Evolutionary conservation across 805 yeast genomes (phyloP).

Genomic region (Clavispora santaluciae): DNA sequence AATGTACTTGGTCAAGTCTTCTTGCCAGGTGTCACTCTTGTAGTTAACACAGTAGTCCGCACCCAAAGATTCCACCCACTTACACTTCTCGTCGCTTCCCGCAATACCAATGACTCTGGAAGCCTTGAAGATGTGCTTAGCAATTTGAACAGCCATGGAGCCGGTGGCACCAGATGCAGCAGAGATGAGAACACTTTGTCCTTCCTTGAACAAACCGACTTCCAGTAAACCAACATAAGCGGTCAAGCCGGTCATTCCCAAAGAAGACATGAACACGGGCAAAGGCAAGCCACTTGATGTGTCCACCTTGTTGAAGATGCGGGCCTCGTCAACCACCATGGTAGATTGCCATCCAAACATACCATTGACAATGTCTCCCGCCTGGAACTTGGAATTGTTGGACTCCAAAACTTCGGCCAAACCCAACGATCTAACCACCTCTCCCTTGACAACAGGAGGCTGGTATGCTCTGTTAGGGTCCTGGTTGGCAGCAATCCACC

Average conservation of each 20-base stretch:
- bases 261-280: conserved; percentile 41
- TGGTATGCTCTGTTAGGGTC: conserved; percentile 28
- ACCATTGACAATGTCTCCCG: conserved; percentile 42
- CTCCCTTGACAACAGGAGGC: conserved; percentile 39
- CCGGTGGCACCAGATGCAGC: conserved; percentile 82
- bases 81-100: conserved; percentile 53
- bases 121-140: conserved; percentile 49
- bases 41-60: conserved; percentile 53
- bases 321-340: conserved; percentile 25
- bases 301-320: conserved; percentile 27
- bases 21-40: conserved; percentile 30
- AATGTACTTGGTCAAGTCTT: conserved; percentile 25
- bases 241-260: conserved; percentile 58
- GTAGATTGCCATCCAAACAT: conserved; percentile 47
- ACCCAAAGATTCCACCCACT: conserved; percentile 50
- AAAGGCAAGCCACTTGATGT: conserved; percentile 26
- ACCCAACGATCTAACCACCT: conserved; percentile 43
- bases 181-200: conserved; percentile 48
- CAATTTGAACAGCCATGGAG: conserved; percentile 51
- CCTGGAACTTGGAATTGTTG: conserved; percentile 33
- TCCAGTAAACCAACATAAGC: conserved; percentile 53
- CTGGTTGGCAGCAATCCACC: conserved; percentile 43
- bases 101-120: conserved; percentile 57
- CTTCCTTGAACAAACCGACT: conserved; percentile 42
- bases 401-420: conserved; percentile 48